phyloP scores from a whole-genome alignment of 495 filamentous ascomycete species.

The Hypomontagnella monticulosa region DNA sequence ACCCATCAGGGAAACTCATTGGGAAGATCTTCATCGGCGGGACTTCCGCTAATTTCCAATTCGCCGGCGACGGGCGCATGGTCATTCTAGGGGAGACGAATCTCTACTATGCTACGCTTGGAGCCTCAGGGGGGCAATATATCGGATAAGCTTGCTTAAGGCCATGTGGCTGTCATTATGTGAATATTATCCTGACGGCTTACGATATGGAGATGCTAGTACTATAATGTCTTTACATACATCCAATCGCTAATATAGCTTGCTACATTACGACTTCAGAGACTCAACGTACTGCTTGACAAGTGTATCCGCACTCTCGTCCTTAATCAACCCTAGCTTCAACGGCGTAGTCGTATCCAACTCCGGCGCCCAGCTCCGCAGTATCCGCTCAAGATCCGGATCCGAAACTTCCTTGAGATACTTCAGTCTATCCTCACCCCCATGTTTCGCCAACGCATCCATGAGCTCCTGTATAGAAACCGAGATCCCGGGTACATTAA shows the following conservation, averaged over 20 bases:
- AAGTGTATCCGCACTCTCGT: conserved; percentile 66
- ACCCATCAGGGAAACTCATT: conserved; percentile 63
- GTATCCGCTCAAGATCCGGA: conserved; percentile 71
- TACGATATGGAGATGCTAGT: no score
- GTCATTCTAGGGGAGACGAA: conserved; percentile 60
- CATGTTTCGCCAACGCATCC: conserved; percentile 74
- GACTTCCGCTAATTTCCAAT: conserved; percentile 65
- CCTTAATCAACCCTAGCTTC: conserved; percentile 67
- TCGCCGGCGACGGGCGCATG: conserved; percentile 63
- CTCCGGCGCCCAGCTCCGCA: conserved; percentile 77
- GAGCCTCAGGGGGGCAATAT: conserved; percentile 50
- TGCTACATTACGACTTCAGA: conserved; percentile 41
- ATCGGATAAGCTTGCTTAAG: neutral
- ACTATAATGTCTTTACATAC: neutral
- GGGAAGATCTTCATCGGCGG: conserved; percentile 64
- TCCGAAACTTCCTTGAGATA: conserved; percentile 74
- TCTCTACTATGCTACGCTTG: conserved; percentile 60
- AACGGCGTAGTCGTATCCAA: conserved; percentile 69
- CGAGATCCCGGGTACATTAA: conserved; percentile 79
- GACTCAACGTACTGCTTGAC: conserved; percentile 59
- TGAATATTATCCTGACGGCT: no score
- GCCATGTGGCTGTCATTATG: no score
- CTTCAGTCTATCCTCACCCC: conserved; percentile 71
- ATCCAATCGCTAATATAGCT: neutral
- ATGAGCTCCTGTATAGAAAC: conserved; percentile 79